Evolutionary conservation across 208 protist genomes (phyloP), one percentile per base, ranked within the genome.

Genomic region (Plasmodiophora brassicae): DNA sequence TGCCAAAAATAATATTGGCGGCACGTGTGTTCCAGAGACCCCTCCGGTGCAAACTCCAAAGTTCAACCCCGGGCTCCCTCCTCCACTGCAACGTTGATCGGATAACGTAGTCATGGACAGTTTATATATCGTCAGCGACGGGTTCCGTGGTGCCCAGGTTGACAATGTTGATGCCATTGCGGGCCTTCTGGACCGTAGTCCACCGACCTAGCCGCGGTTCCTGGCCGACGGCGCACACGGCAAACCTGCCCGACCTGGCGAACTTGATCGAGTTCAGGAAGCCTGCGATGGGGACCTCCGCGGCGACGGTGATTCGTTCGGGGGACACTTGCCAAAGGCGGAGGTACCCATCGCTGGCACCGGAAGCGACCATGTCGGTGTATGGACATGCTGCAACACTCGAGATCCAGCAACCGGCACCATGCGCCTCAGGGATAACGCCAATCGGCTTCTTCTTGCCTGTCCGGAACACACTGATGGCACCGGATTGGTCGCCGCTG

Each of bases 401-500:
- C 5, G 5, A 44, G 5, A 78, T 78, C 65, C 65, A 78, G n/a
- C n/a, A n/a, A 38, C 41, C 5, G 14, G 32, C 14, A 38, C 65
- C 65, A 78, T 78, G 65, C 10, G 65, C 65, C 5, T 78, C n/a
- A 38, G n/a, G 5, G 5, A 5, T 38, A 8, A 38, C 20, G 32
- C 32, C 32, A 5, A 32, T 38, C 14, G 65, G 14, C 65, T 78
- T 78, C 65, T 78, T 78, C 65, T 78, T 78, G 32, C 32, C 41
- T 8, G 65, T 5, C 5, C n/a, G 5, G n/a, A 44, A 78, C 10
- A 78, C 65, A 38, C 32, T 38, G n/a, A 78, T 32, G 65, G 65
- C 5, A 45, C 84, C 88, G 28, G 25, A 45, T 45, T 90, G 85
- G 28, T 57, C 57, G 50, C 88, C 88, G n/a, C 28, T 71, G 32